phyloP scores from a whole-genome alignment of 2,329 filamentous ascomycete genomes.

The Colletotrichum melonis region DNA sequence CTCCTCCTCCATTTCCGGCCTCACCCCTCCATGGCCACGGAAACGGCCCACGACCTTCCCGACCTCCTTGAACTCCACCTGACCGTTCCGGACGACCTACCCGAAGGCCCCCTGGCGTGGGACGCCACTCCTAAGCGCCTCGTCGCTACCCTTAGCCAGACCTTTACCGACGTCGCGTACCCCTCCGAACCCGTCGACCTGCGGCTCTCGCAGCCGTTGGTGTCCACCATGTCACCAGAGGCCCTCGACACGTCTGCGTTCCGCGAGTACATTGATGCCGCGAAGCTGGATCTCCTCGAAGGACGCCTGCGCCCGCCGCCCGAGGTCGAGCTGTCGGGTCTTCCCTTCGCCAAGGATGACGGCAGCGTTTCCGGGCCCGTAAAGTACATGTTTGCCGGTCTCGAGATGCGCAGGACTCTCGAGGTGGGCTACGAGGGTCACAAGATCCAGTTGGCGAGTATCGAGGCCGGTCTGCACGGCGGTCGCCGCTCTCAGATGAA shows the following conservation, averaged over 20 bases:
- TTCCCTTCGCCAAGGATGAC: neutral
- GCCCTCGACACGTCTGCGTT: slow-evolving; percentile 46
- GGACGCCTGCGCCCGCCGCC: slow-evolving; percentile 55
- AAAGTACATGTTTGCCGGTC: slow-evolving; percentile 56
- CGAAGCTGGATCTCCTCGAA: slow-evolving; percentile 57
- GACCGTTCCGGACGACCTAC: slow-evolving; percentile 23
- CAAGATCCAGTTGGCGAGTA: slow-evolving; percentile 61
- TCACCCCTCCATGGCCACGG: neutral
- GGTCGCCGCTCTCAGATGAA: slow-evolving; percentile 63
- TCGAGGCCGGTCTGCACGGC: slow-evolving; percentile 63
- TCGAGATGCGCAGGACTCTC: slow-evolving; percentile 62
- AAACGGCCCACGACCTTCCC: neutral
- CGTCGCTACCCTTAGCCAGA: slow-evolving; percentile 51
- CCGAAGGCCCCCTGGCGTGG: slow-evolving; percentile 36
- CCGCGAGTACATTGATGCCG: slow-evolving; percentile 54
- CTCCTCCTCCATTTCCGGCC: slow-evolving; percentile 58
- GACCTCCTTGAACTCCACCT: slow-evolving; percentile 37
- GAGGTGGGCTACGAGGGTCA: slow-evolving; percentile 55
- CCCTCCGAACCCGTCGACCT: slow-evolving; percentile 60
- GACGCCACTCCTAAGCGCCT: slow-evolving; percentile 42
- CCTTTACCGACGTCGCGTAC: slow-evolving; percentile 57
- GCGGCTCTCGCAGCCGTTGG: slow-evolving; percentile 54
- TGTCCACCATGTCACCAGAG: slow-evolving; percentile 40
- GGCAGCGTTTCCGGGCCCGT: neutral
- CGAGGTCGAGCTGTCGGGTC: slow-evolving; percentile 37